Evolutionary conservation across 2,329 filamentous ascomycete genomes (phyloP), one percentile per base, ranked within the genome.

Genomic region (Seiridium cupressi): DNA sequence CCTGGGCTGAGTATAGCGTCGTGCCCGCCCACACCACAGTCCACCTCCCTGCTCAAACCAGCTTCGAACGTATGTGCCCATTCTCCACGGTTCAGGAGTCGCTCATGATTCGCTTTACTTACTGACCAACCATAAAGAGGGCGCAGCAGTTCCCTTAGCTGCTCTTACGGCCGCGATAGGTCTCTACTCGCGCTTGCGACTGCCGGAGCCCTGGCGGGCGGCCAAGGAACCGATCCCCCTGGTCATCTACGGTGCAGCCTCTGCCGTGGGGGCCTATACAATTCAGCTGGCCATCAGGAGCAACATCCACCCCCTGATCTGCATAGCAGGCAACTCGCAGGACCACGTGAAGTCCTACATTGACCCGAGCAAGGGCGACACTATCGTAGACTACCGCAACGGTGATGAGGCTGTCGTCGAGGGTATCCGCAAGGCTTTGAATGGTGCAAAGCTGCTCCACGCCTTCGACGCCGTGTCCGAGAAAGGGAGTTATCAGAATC

Each of bases 241-340:
- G 4, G 69, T 85, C 51, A 78, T 86, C 61, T 87, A 87, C 70
- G 81, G 84, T 32, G 83, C 78, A 0, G 76, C 82, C 1, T 80
- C 80, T 0, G 79, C 85, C 0, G 85, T 89, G 1, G 86, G 86
- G 6, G 73, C 81, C 4, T 89, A 83, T 65, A 81, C 80, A 0
- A 72, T 88, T 48, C 84, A 89, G 69, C 75, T 89, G 13, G 84
- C 84, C 9, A 67, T 64, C 4, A 73, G 74, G 7, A 79, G 78
- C 61, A 83, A 85, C 67, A 84, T 89, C 62, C 84, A 88, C 69
- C 87, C 86, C 0, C 72, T 89, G 48, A 85, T 89, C 63, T 81
- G 79, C 61, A 76, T 89, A 6, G 85, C 86, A 0, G 86, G 86
- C 5, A 74, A 76, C 2, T 82, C 81, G 5, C 70, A 70, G 7